Evolutionary conservation across 768 basidiomycete species (phyloP).

Genomic region (Russula emetica): DNA sequence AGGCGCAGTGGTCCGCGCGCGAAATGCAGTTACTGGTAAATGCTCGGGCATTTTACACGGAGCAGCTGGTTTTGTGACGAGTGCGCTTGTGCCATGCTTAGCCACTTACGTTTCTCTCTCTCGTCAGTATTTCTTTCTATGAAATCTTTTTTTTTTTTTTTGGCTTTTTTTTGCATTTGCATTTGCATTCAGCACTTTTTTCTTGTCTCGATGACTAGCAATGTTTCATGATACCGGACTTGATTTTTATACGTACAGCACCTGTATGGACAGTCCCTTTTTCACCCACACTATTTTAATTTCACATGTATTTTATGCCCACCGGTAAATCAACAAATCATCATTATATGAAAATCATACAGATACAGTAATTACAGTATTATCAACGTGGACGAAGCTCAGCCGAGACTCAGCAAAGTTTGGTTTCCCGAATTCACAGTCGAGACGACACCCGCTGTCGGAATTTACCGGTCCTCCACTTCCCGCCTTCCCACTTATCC

Average conservation of each 20-base stretch:
- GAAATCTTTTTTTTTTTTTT: background rate
- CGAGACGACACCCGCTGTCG: constrained; percentile 4
- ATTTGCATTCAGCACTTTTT: background rate
- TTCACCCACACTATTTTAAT: background rate
- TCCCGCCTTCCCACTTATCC: constrained; percentile 22
- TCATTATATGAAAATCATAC: background rate
- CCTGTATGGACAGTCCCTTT: background rate
- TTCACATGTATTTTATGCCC: background rate
- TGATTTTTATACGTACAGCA: background rate
- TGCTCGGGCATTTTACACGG: constrained; percentile 37
- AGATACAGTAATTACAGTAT: too few species aligned
- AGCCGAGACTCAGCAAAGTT: too few species aligned
- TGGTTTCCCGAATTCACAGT: background rate
- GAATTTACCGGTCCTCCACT: constrained; percentile 11
- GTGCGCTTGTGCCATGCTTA: background rate
- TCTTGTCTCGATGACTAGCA: background rate
- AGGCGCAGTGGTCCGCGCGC: constrained; percentile 47
- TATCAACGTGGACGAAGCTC: background rate
- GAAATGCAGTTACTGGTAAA: constrained; percentile 34
- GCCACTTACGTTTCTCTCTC: background rate
- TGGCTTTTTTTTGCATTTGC: background rate
- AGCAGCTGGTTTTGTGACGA: constrained; percentile 33
- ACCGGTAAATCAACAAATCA: background rate
- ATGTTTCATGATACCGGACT: constrained; percentile 7
- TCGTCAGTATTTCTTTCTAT: background rate